A percentile compares a stretch with the other conserved stretches of the same genome.
Conservation (phyloP, 768 basidiomycete genomes). For the Suillus brevipes region DNA sequence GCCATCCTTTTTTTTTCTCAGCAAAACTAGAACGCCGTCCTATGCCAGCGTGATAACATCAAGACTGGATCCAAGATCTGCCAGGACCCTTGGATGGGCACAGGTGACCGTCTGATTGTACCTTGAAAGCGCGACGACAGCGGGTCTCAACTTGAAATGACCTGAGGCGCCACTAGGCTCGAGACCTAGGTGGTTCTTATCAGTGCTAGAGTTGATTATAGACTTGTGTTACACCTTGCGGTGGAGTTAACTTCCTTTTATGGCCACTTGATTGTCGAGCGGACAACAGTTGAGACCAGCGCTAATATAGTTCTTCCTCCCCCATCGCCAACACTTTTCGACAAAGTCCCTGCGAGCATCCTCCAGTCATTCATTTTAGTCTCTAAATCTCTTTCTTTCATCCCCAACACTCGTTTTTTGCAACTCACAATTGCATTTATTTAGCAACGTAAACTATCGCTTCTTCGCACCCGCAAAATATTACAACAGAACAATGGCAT, state of each 20-base stretch:
- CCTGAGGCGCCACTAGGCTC: background rate
- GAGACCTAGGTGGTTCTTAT: too few species aligned
- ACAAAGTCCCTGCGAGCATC: slow-evolving; percentile 1
- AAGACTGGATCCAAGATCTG: background rate
- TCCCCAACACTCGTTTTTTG: slow-evolving; percentile 1
- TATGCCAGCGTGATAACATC: background rate
- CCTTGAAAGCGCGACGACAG: slow-evolving; percentile 4
- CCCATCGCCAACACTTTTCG: slow-evolving; percentile 12
- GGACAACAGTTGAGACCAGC: background rate
- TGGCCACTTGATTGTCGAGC: slow-evolving; percentile 11
- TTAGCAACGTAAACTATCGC: background rate
- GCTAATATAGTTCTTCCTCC: background rate
- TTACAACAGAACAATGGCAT: slow-evolving; percentile 45
- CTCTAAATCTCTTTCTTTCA: slow-evolving; percentile 1
- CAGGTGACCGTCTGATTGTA: slow-evolving; percentile 1
- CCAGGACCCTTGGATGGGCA: background rate
- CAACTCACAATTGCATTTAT: background rate
- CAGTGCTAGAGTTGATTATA: too few species aligned
- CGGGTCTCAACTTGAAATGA: background rate
- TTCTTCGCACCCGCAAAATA: background rate
- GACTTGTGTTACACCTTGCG: background rate
- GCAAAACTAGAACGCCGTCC: background rate
- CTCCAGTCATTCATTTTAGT: slow-evolving; percentile 19
- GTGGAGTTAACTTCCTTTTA: slow-evolving; percentile 7
- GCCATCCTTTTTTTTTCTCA: background rate